Evolutionary conservation across 1,284 basidiomycete species (phyloP).

Genomic region (Cryptococcus sp.): DNA sequence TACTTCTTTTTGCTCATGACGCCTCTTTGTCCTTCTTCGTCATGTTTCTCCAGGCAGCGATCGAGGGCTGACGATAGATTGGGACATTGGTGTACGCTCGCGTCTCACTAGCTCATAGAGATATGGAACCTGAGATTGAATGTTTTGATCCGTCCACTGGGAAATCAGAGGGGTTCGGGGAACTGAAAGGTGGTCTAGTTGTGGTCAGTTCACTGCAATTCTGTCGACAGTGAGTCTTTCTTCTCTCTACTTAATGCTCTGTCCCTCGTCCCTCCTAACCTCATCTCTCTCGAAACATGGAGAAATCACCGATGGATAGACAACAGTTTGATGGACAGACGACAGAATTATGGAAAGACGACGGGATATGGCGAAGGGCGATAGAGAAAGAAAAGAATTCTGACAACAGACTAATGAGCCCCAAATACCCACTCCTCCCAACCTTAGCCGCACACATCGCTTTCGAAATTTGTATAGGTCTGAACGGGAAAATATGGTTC

Average conservation of each 20-base stretch:
- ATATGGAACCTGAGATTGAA: conserved; percentile 54
- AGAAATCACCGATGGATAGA: too few species aligned
- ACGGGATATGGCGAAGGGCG: too few species aligned
- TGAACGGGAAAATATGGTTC: conserved; percentile 53
- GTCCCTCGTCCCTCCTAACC: too few species aligned
- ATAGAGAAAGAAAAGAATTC: too few species aligned
- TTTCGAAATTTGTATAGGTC: conserved; percentile 52
- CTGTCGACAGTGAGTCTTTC: conserved; percentile 38
- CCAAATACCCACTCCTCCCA: conserved; percentile 44
- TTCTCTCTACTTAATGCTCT: neutral
- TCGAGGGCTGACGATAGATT: conserved; percentile 42
- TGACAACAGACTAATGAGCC: conserved; percentile 41
- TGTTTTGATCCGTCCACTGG: conserved; percentile 52
- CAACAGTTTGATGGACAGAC: too few species aligned
- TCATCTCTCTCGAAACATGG: too few species aligned
- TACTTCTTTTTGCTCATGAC: too few species aligned
- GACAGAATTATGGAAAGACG: too few species aligned
- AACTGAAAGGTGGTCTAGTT: conserved; percentile 50
- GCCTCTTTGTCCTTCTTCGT: neutral
- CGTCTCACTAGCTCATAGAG: conserved; percentile 49
- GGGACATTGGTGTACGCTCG: conserved; percentile 53
- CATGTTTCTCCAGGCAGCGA: neutral
- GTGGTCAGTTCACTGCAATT: conserved; percentile 40
- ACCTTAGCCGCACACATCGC: conserved; percentile 38
- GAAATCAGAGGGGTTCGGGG: conserved; percentile 52